These are phyloP conservation scores for Chrysanthemum lavandulifolium DNA, from an alignment of 129 eudicot species.

Conservation along the genomic window DNA sequence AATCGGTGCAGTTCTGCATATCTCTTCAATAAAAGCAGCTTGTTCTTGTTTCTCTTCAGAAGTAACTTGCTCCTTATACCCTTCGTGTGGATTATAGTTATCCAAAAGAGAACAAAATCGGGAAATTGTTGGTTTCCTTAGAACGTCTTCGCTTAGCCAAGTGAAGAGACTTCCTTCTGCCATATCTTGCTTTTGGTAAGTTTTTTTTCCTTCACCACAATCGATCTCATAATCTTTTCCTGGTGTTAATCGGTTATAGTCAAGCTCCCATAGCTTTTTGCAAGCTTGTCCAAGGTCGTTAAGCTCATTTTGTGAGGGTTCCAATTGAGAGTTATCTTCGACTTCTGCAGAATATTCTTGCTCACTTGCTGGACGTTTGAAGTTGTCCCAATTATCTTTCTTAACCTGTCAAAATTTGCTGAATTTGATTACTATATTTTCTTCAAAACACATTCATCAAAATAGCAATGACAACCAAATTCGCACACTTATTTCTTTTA, in stretches of 20 bases:
- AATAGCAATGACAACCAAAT: too few species aligned
- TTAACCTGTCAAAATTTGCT: conserved; percentile 43
- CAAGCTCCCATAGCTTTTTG: conserved; percentile 92
- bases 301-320: conserved; percentile 72
- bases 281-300: conserved; percentile 71
- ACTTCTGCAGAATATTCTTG: conserved; percentile 71
- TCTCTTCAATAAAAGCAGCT: conserved; percentile 88
- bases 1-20: conserved; percentile 90
- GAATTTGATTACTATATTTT: too few species aligned
- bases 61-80: conserved; percentile 81
- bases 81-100: conserved; percentile 90
- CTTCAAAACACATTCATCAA: too few species aligned
- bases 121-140: conserved; percentile 63
- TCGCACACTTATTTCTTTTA: too few species aligned
- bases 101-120: conserved; percentile 89
- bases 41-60: conserved; percentile 85
- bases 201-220: conserved; percentile 89
- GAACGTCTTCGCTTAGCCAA: conserved; percentile 58
- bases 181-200: conserved; percentile 72
- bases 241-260: conserved; percentile 75
- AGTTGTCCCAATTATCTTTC: conserved; percentile 64
- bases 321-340: conserved; percentile 32
- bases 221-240: conserved; percentile 88
- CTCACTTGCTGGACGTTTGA: conserved; percentile 70
- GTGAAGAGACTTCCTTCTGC: conserved; percentile 82